These are phyloP conservation scores for Blechomonas ayalai DNA, from an alignment of 208 protist species.

Conservation along the genomic window DNA sequence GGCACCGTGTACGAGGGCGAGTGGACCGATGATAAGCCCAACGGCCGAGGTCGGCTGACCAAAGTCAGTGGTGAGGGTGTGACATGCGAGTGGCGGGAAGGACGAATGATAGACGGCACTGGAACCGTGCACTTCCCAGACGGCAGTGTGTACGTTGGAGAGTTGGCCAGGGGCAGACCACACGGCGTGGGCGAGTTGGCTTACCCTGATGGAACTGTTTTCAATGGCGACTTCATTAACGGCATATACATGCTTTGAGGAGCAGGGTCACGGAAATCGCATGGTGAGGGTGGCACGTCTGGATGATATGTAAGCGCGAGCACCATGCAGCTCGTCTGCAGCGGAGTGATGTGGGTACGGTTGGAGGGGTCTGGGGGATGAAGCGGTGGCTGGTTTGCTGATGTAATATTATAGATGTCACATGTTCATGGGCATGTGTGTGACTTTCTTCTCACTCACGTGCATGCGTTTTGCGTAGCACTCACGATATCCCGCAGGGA, in stretches of 20 bases:
- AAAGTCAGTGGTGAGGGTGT: constrained; percentile 50
- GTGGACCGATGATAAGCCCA: constrained; percentile 55
- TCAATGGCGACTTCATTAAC: constrained; percentile 60
- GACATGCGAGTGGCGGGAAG: constrained; percentile 56
- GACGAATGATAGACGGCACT: constrained; percentile 37
- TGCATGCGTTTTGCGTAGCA: no score
- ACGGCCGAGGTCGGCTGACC: constrained; percentile 65
- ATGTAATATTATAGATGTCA: no score
- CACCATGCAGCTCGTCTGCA: background rate
- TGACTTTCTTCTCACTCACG: no score
- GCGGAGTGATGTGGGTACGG: background rate
- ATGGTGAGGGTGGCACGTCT: background rate
- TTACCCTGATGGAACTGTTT: constrained; percentile 80
- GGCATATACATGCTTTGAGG: constrained; percentile 69
- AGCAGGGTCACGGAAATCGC: background rate
- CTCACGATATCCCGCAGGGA: no score
- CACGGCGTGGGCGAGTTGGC: constrained; percentile 61
- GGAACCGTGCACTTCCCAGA: constrained; percentile 51
- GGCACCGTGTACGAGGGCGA: constrained; percentile 79
- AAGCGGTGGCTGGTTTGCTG: no score
- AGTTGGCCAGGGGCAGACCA: constrained; percentile 45
- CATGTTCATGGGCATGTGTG: no score
- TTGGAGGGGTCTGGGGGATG: background rate
- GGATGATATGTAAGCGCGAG: background rate
- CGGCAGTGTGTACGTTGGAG: constrained; percentile 75